A percentile compares a stretch with the other conserved stretches of the same genome.
Evolutionary conservation across 257 asterid genomes (phyloP).

Genomic region (Plantago major): DNA sequence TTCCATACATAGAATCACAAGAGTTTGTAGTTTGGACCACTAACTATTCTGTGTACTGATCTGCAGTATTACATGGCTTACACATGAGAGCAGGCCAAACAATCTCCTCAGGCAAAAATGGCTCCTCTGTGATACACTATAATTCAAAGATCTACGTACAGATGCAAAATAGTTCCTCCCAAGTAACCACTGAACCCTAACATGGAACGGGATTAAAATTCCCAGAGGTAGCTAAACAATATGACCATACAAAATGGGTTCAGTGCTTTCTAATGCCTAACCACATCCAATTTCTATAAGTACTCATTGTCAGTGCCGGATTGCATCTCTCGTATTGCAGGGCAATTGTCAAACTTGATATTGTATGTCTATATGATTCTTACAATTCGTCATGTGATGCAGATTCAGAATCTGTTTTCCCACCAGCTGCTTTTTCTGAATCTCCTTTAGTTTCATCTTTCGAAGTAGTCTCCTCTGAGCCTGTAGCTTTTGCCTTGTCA

Average conservation of each 20-base stretch:
- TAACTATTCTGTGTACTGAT: neutral
- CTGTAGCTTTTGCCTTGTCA: conserved; percentile 38
- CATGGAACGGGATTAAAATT: conserved; percentile 12
- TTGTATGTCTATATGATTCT: conserved; percentile 22
- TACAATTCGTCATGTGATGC: conserved; percentile 77
- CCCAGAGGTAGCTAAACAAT: conserved; percentile 22
- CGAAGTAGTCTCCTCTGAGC: conserved; percentile 48
- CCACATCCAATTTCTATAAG: conserved; percentile 19
- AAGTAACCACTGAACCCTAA: conserved; percentile 13
- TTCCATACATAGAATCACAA: too few relatives aligned
- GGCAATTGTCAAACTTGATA: conserved; percentile 20
- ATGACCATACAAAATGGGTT: conserved; percentile 41
- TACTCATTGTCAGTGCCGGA: conserved; percentile 16
- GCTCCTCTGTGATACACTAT: conserved; percentile 32
- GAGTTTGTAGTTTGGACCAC: too few relatives aligned
- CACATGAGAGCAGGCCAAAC: conserved; percentile 3
- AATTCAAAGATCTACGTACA: conserved; percentile 21
- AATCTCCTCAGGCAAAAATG: conserved; percentile 38
- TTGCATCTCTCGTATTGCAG: conserved; percentile 20
- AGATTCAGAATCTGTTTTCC: conserved; percentile 33
- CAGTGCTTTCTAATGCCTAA: conserved; percentile 22
- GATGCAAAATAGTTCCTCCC: conserved; percentile 16
- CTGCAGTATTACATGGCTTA: too few relatives aligned
- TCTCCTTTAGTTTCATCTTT: conserved; percentile 35
- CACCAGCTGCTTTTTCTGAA: conserved; percentile 32